Evolutionary conservation across 2,329 filamentous ascomycete genomes (phyloP).

Genomic region (Fusarium hostae): DNA sequence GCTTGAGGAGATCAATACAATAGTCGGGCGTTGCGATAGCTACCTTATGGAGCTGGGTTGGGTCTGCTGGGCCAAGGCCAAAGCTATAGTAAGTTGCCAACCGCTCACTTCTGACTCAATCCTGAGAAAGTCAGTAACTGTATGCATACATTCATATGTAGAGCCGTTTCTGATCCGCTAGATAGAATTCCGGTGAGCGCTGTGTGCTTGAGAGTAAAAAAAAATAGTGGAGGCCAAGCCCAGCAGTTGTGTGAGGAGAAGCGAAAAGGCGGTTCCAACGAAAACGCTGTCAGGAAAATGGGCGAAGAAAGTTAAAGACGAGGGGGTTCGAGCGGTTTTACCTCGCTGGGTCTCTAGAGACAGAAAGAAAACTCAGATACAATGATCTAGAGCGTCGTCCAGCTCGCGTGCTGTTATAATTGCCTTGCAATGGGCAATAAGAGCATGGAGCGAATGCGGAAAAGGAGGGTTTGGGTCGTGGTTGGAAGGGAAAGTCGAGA

Average conservation of each 20-base stretch:
- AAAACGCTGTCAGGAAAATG: conserved; percentile 34
- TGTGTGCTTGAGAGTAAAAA: conserved; percentile 6
- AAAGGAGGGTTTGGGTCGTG: conserved; percentile 41
- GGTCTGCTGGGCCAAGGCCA: conserved; percentile 19
- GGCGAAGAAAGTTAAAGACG: conserved; percentile 36
- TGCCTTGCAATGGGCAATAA: conserved; percentile 55
- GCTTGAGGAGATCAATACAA: conserved; percentile 32
- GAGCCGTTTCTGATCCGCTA: conserved; percentile 23
- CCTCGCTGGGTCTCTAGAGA: conserved; percentile 42
- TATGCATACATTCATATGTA: conserved; percentile 34
- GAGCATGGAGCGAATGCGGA: conserved; percentile 48
- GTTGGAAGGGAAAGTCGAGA: conserved; percentile 45
- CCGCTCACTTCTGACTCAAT: conserved; percentile 36
- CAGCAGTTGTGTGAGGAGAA: conserved; percentile 38
- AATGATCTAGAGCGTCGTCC: conserved; percentile 48
- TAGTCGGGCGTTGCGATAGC: conserved; percentile 21
- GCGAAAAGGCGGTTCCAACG: conserved; percentile 30
- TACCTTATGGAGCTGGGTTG: conserved; percentile 19
- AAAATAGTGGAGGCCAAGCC: conserved; percentile 13
- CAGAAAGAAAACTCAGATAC: conserved; percentile 31
- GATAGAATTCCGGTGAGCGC: conserved; percentile 1
- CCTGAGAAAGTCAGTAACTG: conserved; percentile 35
- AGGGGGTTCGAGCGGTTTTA: conserved; percentile 44
- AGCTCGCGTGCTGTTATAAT: conserved; percentile 52
- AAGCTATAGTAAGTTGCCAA: conserved; percentile 35